Conservation (phyloP, 768 basidiomycete genomes). For the Rhizopogon sp. region DNA sequence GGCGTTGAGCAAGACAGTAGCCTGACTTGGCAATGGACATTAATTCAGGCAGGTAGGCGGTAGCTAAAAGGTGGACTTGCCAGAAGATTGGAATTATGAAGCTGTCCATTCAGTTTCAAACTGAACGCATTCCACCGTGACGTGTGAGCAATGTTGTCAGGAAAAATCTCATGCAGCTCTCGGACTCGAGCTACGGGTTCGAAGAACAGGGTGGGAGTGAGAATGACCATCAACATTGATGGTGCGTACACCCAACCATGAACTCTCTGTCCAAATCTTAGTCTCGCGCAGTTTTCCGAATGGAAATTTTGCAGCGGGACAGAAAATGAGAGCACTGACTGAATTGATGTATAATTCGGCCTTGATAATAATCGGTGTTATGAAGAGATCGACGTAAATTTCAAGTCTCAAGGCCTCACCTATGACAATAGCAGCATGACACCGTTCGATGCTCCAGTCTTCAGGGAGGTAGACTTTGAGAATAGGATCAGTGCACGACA, state of each 20-base stretch:
- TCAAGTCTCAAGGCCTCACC: conserved; percentile 10
- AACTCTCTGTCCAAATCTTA: conserved; percentile 30
- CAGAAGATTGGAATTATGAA: conserved; percentile 48
- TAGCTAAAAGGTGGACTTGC: conserved; percentile 27
- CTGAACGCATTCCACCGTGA: conserved; percentile 42
- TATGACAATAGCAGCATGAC: conserved; percentile 17
- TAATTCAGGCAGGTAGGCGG: neutral
- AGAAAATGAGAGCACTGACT: conserved; percentile 14
- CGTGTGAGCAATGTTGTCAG: conserved; percentile 39
- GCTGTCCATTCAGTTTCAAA: conserved; percentile 39
- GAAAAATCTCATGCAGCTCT: conserved; percentile 42
- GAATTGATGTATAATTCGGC: conserved; percentile 26
- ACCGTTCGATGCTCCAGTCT: neutral
- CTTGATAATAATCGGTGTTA: conserved; percentile 12
- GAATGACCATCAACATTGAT: conserved; percentile 32
- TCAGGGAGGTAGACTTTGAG: neutral
- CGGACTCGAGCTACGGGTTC: conserved; percentile 43
- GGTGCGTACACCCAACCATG: conserved; percentile 18
- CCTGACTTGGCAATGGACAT: conserved; percentile 21
- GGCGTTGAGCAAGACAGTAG: conserved; percentile 44
- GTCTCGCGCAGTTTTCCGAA: conserved; percentile 38
- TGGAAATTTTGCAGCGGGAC: conserved; percentile 1
- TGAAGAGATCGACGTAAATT: neutral
- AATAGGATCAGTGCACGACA: neutral
- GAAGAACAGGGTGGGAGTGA: conserved; percentile 44